Evolutionary conservation across 441 rosid genomes (phyloP), one percentile per base, ranked within the genome.

Genomic region (Geranium incanum): DNA sequence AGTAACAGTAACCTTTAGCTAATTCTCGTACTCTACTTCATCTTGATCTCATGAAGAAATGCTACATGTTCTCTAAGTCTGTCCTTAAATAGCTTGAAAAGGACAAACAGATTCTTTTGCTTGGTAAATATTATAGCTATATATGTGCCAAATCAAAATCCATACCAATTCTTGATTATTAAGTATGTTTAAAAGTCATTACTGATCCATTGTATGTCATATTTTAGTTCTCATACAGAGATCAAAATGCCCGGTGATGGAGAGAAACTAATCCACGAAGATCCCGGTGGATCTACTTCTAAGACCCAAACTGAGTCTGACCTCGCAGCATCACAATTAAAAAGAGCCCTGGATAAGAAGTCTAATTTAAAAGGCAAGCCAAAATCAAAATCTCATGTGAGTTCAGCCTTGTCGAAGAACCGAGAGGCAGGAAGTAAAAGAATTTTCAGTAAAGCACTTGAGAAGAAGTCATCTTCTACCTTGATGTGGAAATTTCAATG

Each of bases 291-390:
- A 68, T 76, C 84, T 70, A 76, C 74, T 80, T 57, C 81, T 87
- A 4, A 76, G 76, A 77, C 71, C 75, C 86, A 83, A 45, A 75
- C 73, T 71, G 93, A 76, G 57, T 87, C 96, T 75, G 68, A 84
- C 71, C 80, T 86, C 69, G 84, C 87, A 79, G 84, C 92, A 33
- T 80, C 97, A 16, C 63, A 16, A 57, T 57, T 57, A 8, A 57
- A 16, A 57, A 57, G 63, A 16, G 63, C 63, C 21, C 23, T 57
- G 6, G 63, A 57, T 57, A 18, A 57, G 63, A 57, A 19, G 63
- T 57, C 63, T 57, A 57, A 16, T 57, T 57, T 57, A 57, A 57
- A 57, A 57, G 18, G 63, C 38, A 84, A 73, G 70, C 78, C 76
- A 21, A 82, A 81, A 70, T 70, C 75, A 4, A 86, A 74, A 73